Evolutionary conservation across 2,329 filamentous ascomycete genomes (phyloP).

Genomic region (Exophiala sp.): DNA sequence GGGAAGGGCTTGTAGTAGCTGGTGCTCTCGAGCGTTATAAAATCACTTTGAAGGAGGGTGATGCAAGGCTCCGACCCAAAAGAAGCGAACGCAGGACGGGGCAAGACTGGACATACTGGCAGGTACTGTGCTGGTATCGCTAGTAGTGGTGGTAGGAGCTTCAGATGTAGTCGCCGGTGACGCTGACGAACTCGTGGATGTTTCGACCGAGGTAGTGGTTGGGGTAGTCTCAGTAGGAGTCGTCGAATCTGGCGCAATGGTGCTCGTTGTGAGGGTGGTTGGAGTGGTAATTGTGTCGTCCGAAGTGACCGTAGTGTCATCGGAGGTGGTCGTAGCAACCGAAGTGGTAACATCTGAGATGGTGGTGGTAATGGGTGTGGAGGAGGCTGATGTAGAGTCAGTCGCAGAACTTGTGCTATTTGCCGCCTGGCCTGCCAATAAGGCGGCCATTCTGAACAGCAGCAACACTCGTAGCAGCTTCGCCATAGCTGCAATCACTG

Average conservation of each 20-base stretch:
- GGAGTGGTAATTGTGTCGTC: not conserved
- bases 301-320: slow-evolving; percentile 3
- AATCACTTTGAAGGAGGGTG: slow-evolving; percentile 1
- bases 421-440: slow-evolving; percentile 4
- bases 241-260: not conserved
- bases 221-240: slow-evolving; percentile 1
- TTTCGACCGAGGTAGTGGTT: not conserved
- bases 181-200: not conserved
- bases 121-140: not conserved
- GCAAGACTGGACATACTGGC: slow-evolving; percentile 15
- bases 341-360: slow-evolving; percentile 1
- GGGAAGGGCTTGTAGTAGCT: slow-evolving; percentile 19
- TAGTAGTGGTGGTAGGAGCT: slow-evolving; percentile 1
- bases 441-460: slow-evolving; percentile 5
- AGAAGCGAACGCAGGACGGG: slow-evolving; percentile 1
- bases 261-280: slow-evolving; percentile 1
- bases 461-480: slow-evolving; percentile 9
- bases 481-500: slow-evolving; percentile 12
- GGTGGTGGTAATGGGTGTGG: slow-evolving; percentile 1
- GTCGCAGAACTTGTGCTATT: slow-evolving; percentile 1
- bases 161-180: not conserved
- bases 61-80: slow-evolving; percentile 9
- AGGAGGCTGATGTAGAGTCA: not conserved
- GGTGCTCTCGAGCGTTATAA: slow-evolving; percentile 17
- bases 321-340: slow-evolving; percentile 2